Evolutionary conservation across 2,329 filamentous ascomycete genomes (phyloP), one percentile per base, ranked within the genome.

Genomic region (Epichloe amarillans): DNA sequence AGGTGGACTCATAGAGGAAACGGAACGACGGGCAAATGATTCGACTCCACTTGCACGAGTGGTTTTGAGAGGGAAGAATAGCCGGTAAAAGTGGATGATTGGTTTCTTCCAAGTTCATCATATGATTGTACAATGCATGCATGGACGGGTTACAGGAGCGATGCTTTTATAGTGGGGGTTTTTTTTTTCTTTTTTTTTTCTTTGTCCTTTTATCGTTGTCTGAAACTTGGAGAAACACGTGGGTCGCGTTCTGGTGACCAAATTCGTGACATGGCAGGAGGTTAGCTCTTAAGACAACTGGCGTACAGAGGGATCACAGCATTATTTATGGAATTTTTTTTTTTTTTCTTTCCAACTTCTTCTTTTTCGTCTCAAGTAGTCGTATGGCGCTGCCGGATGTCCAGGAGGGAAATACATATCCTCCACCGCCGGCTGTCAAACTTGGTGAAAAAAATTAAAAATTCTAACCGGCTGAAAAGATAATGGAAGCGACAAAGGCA

Each of bases 1-100:
- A 54, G 69, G 74, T 60, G 61, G 64, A 45, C 68, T n/a, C 46
- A 4, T 53, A 51, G 26, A 30, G 8, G 10, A 11, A 11, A 30
- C 10, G 26, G 26, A 30, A 39, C 21, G 4, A 8, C 8, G 37
- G 37, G 38, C 7, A 14, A 10, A 10, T 35, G 42, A 17, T 15
- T 23, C 8, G 5, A 14, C 10, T 33, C n/a, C n/a, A 30, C 26
- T 11, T 30, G 26, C 26, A 30, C 26, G 8, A 30, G 26, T 30
- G 26, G 8, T 30, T 30, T 11, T 30, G 26, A 30, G 26, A 10
- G 8, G 26, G 8, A 3, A 1, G 3, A 11, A 30, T 10, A 30
- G 26, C 26, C 7, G 26, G 26, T 30, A 30, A 30, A 30, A 30
- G 8, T 30, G 26, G 26, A 30, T 30, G 26, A 8, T 11, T 30